Conservation (phyloP, 352 stramenopile genomes). For the Phytophthora kernoviae region DNA sequence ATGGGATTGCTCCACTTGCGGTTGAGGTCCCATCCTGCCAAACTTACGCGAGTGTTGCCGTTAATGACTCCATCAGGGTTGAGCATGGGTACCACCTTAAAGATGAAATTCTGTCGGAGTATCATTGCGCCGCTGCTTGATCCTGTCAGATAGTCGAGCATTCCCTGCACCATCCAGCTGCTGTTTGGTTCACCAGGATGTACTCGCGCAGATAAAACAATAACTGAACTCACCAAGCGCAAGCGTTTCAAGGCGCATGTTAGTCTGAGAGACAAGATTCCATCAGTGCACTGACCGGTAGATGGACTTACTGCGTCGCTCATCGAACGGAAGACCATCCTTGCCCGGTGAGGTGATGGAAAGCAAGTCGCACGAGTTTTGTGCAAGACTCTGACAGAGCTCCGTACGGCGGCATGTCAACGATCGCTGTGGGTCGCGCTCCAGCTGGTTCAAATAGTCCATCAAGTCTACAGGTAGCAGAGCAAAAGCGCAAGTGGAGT, state of each 20-base stretch:
- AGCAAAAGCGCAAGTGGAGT: neutral
- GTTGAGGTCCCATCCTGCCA: constrained; percentile 86
- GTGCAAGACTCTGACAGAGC: constrained; percentile 86
- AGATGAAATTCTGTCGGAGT: constrained; percentile 83
- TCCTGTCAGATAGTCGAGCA: constrained; percentile 90
- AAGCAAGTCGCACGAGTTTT: constrained; percentile 87
- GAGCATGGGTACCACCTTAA: constrained; percentile 93
- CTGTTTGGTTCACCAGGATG: constrained; percentile 90
- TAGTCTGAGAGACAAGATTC: neutral
- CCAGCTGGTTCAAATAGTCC: constrained; percentile 69
- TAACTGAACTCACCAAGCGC: constrained; percentile 36
- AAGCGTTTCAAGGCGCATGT: neutral
- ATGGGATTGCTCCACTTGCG: constrained; percentile 81
- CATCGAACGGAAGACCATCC: constrained; percentile 47
- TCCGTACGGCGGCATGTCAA: constrained; percentile 60
- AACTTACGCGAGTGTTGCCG: constrained; percentile 89
- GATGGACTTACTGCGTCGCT: constrained; percentile 48
- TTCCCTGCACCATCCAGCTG: constrained; percentile 94
- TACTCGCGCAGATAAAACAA: constrained; percentile 88
- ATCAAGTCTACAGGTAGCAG: constrained; percentile 52
- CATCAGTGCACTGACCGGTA: neutral
- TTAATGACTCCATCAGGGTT: constrained; percentile 93
- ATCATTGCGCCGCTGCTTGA: constrained; percentile 59
- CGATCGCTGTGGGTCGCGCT: constrained; percentile 51
- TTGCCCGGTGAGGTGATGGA: constrained; percentile 80